Conservation (phyloP, 345 rosid genomes). For the Kernera saxatilis region DNA sequence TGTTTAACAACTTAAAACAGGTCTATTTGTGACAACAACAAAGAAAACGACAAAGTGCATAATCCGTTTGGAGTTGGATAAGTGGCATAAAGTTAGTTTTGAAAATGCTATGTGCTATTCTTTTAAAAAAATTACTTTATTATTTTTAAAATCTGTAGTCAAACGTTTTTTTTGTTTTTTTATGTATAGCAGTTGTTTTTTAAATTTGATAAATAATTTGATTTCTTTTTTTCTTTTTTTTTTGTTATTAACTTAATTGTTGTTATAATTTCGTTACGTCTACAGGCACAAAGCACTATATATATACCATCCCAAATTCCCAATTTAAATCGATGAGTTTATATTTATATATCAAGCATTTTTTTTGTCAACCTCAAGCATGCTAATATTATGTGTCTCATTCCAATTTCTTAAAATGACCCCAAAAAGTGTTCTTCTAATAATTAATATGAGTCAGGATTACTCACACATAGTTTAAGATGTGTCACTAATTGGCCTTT, state of each 20-base stretch:
- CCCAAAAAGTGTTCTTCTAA: conserved; percentile 5
- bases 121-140: too few species aligned
- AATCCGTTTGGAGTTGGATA: conserved; percentile 3
- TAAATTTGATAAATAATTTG: neutral
- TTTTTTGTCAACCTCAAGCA: neutral
- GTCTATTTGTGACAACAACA: neutral
- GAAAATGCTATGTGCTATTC: neutral
- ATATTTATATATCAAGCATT: neutral
- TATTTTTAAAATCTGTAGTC: too few species aligned
- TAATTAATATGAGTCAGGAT: neutral
- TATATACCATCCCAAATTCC: too few species aligned
- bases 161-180: neutral
- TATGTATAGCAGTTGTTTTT: neutral
- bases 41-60: neutral
- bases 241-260: neutral
- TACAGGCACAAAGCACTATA: neutral
- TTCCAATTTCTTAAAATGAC: neutral
- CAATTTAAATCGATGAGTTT: neutral
- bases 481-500: conserved; percentile 20
- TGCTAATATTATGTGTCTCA: conserved; percentile 1
- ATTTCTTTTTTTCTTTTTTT: neutral
- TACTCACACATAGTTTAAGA: neutral
- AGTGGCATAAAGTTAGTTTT: neutral
- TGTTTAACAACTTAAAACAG: neutral
- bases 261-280: neutral